A percentile compares a stretch with the other conserved stretches of the same genome.
These are phyloP conservation scores for Schizophyllum amplum DNA, from an alignment of 1,284 basidiomycete genomes.

Conservation along the genomic window DNA sequence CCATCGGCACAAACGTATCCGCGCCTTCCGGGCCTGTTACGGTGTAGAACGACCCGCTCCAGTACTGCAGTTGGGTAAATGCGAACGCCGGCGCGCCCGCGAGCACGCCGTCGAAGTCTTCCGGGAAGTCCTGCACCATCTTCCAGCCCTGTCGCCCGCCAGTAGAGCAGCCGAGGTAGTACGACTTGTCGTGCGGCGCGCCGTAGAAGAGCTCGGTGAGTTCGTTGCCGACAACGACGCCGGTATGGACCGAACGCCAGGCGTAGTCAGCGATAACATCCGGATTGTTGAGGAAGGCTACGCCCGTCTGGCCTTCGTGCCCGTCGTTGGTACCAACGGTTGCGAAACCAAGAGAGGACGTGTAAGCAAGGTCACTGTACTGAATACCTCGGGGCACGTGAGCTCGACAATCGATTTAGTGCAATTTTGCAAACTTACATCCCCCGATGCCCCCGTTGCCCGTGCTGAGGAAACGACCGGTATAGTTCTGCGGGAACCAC, in stretches of 20 bases:
- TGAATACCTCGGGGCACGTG: slow-evolving; percentile 18
- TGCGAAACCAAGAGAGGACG: slow-evolving; percentile 16
- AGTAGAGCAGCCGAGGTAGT: slow-evolving; percentile 22
- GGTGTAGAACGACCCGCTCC: slow-evolving; percentile 2
- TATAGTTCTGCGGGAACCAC: no score
- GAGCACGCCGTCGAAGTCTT: no score
- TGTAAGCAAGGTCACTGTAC: slow-evolving; percentile 18
- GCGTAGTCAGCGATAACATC: slow-evolving; percentile 22
- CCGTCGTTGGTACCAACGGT: slow-evolving; percentile 21
- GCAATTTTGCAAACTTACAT: slow-evolving; percentile 16
- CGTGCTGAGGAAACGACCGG: slow-evolving; percentile 14
- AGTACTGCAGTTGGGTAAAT: slow-evolving; percentile 14
- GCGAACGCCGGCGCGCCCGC: slow-evolving; percentile 23
- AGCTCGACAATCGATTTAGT: background rate
- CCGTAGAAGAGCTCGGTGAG: slow-evolving; percentile 18
- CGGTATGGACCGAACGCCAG: slow-evolving; percentile 19
- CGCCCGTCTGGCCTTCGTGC: slow-evolving; percentile 18
- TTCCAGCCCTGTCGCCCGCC: slow-evolving; percentile 21
- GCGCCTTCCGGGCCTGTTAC: slow-evolving; percentile 4
- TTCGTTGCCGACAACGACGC: slow-evolving; percentile 17
- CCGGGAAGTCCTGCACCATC: slow-evolving; percentile 17
- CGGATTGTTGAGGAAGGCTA: slow-evolving; percentile 15
- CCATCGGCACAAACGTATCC: slow-evolving; percentile 12
- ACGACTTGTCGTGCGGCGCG: slow-evolving; percentile 12
- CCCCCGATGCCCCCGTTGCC: slow-evolving; percentile 19